Conservation (phyloP, 139 green algal genomes). For the Coelastrella sp. region DNA sequence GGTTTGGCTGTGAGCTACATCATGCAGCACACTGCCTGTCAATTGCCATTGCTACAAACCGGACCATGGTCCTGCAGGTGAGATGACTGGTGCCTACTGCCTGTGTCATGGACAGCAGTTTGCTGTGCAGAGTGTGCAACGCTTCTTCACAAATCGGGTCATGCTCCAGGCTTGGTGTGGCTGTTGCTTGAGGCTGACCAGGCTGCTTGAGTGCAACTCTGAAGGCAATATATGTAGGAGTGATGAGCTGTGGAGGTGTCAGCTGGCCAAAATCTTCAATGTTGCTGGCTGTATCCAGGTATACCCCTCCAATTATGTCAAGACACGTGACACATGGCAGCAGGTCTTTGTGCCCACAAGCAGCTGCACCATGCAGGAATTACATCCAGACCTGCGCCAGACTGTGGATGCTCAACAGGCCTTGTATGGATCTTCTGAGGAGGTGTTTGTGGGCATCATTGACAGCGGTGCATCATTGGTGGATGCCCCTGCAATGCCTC, state of each 20-base stretch:
- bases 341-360: neutral
- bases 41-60: conserved; percentile 8
- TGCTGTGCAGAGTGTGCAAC: neutral
- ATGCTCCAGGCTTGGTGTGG: neutral
- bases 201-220: neutral
- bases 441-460: neutral
- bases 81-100: neutral
- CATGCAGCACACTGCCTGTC: conserved; percentile 22
- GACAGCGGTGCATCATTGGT: neutral
- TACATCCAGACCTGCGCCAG: neutral
- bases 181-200: neutral
- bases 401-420: neutral
- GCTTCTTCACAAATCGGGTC: neutral
- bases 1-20: conserved; percentile 6
- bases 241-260: too few relatives aligned
- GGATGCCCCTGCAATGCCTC: neutral
- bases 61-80: conserved; percentile 21
- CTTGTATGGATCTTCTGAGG: neutral
- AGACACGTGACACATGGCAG: neutral
- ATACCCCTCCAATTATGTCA: conserved; percentile 4
- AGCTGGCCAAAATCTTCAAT: too few relatives aligned
- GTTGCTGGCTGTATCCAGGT: conserved; percentile 3
- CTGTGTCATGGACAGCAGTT: neutral
- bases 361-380: neutral
- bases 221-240: neutral